A percentile compares a stretch with the other conserved stretches of the same genome.
Evolutionary conservation across 441 rosid genomes (phyloP).

Genomic region (Adansonia grandidieri): DNA sequence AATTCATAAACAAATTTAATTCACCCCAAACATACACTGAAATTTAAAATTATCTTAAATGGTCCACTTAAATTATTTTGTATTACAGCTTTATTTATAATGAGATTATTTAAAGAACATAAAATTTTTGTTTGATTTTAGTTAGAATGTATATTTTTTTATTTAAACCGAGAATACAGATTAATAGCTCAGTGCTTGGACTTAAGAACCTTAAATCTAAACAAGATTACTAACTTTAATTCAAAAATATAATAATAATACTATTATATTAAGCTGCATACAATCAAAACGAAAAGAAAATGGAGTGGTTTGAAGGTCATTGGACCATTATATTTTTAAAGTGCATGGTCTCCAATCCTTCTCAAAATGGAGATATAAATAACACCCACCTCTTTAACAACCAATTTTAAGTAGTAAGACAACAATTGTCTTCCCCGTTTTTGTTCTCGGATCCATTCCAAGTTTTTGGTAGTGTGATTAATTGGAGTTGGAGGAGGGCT

Average conservation of each 20-base stretch:
- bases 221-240: not conserved
- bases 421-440: constrained; percentile 25
- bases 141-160: not conserved
- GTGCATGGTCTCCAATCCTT: constrained; percentile 25
- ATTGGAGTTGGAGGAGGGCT: not conserved
- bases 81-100: not conserved
- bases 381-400: constrained; percentile 20
- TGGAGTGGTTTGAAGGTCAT: not conserved
- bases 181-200: not conserved
- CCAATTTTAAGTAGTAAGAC: constrained; percentile 25
- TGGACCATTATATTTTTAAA: not conserved
- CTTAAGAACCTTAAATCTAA: not conserved
- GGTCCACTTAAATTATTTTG: not conserved
- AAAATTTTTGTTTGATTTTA: not conserved
- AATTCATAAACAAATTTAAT: not conserved
- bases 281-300: not conserved
- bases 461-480: not conserved
- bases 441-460: not conserved
- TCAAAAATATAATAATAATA: not conserved
- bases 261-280: not conserved
- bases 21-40: not conserved
- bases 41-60: not conserved
- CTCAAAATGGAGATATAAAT: not conserved
- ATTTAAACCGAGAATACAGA: too few relatives aligned
- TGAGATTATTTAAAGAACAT: not conserved